Percentiles rank a stretch among this genome's conserved stretches.
Evolutionary conservation across 192 early-diverging fungal species (phyloP).

Genomic region (Coemansia furcata): DNA sequence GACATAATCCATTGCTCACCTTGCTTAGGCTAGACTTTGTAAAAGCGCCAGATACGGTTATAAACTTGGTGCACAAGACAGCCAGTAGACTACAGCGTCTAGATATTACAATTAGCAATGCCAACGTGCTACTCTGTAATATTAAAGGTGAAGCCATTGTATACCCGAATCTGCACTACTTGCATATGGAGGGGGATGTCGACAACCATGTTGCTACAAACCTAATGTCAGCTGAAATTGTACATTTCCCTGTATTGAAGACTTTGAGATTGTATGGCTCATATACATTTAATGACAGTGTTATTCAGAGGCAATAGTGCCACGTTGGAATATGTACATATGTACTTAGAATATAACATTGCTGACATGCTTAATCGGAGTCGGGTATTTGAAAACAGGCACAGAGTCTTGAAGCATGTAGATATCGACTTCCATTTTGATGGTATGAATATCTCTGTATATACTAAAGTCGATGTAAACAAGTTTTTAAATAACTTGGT

Average conservation of each 20-base stretch:
- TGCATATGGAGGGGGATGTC: not conserved
- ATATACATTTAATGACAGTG: slow-evolving; percentile 5
- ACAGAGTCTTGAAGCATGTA: not conserved
- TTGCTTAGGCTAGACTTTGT: not conserved
- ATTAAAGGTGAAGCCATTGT: not conserved
- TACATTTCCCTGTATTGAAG: not conserved
- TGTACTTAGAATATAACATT: not conserved
- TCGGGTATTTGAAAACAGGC: not conserved
- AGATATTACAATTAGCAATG: not conserved
- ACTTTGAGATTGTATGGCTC: not conserved
- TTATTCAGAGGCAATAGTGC: slow-evolving; percentile 5
- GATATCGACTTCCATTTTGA: too few relatives aligned
- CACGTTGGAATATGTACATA: not conserved
- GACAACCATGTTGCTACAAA: not conserved
- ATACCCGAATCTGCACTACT: not conserved
- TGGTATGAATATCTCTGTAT: too few relatives aligned
- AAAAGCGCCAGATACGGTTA: not conserved
- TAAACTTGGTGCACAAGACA: not conserved
- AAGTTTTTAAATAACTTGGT: too few relatives aligned
- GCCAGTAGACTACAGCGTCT: not conserved
- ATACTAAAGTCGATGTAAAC: too few relatives aligned
- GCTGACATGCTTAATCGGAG: not conserved
- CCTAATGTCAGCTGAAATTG: not conserved
- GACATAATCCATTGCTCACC: too few relatives aligned
- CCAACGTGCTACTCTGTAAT: not conserved